These are phyloP conservation scores for Groenewaldozyma tartarivorans DNA, from an alignment of 805 yeast species.

Conservation along the genomic window DNA sequence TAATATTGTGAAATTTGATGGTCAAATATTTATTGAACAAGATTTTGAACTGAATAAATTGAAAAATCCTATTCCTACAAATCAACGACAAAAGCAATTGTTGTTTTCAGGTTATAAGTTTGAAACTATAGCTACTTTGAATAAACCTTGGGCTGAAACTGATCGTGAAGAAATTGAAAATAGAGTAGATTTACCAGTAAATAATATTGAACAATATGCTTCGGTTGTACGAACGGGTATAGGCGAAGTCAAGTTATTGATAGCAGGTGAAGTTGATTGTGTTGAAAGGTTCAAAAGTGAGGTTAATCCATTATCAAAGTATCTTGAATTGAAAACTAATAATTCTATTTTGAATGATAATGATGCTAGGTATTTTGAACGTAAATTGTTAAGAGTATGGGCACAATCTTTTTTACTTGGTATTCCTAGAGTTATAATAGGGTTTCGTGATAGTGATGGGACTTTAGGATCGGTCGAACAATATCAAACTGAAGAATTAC, in stretches of 20 bases:
- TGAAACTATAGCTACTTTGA: conserved; percentile 66
- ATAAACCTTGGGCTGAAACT: conserved; percentile 64
- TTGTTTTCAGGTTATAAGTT: conserved; percentile 60
- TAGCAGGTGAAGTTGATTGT: conserved; percentile 92
- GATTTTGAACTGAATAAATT: conserved; percentile 22
- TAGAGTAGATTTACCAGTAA: conserved; percentile 50
- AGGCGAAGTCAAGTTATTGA: conserved; percentile 54
- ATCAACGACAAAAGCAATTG: conserved; percentile 22
- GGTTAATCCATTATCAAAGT: conserved; percentile 46
- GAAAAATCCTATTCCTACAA: conserved; percentile 12
- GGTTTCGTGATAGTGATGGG: conserved; percentile 70
- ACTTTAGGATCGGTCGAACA: conserved; percentile 63
- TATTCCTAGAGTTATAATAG: conserved; percentile 69
- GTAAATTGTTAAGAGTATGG: conserved; percentile 76
- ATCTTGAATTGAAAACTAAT: conserved; percentile 77
- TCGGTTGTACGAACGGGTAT: conserved; percentile 80
- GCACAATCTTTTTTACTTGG: conserved; percentile 89
- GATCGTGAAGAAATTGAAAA: conserved; percentile 59
- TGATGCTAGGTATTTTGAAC: conserved; percentile 60
- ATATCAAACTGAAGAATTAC: conserved; percentile 68
- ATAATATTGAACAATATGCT: conserved; percentile 67
- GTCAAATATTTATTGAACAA: conserved; percentile 35
- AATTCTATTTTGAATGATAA: conserved; percentile 44
- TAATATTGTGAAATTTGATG: conserved; percentile 59
- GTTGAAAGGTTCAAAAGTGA: conserved; percentile 58